Base-by-base conservation (phyloP, 352 stramenopile genomes). In the Phytophthora nicotianae region DNA sequence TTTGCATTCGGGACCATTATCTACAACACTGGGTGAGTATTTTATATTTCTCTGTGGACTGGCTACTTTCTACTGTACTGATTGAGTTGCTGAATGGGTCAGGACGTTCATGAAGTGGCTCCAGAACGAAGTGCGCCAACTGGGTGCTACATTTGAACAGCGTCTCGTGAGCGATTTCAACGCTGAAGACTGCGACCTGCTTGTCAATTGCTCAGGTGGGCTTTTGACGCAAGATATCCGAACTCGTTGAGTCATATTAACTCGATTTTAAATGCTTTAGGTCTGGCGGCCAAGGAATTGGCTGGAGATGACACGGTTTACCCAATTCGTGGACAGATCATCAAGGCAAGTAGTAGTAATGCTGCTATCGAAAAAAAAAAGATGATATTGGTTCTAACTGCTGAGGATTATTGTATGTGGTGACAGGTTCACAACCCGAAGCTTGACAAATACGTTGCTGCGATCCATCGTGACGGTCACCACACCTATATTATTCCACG, bases 401-500 rank as follows among this genome's bases (percentile, higher is more conserved):
- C 20, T 24, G 16, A 24, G 26, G 9, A 33, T 52, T 17, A 10
- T 42, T 45, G 24, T 29, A 29, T 29, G 24, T 54, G 1, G 7
- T n/a, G 17, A 33, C 16, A 55, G 49, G 32, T 55, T 16, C 62
- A 73, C 59, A 87, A 91, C 55, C 78, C 78, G 5, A 65, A 52
- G 14, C 76, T 91, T 50, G 76, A 65, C 59, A 66, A 76, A 40
- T 88, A 84, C 50, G 60, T 58, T 52, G 82, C 84, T 42, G 64
- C 72, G 35, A 69, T 89, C 21, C 62, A 80, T 49, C 37, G 41
- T 3, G 64, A 88, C 37, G 69, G 65, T 23, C 60, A 69, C 7
- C 81, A 89, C 65, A 88, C 82, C 59, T 91, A 90, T 67, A 79
- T 91, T 33, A 75, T 91, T 35, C 82, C 80, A 2, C 80, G 82